These are phyloP conservation scores for Simplicillium aogashimaense DNA, from an alignment of 2,329 filamentous ascomycete species.

Conservation along the genomic window DNA sequence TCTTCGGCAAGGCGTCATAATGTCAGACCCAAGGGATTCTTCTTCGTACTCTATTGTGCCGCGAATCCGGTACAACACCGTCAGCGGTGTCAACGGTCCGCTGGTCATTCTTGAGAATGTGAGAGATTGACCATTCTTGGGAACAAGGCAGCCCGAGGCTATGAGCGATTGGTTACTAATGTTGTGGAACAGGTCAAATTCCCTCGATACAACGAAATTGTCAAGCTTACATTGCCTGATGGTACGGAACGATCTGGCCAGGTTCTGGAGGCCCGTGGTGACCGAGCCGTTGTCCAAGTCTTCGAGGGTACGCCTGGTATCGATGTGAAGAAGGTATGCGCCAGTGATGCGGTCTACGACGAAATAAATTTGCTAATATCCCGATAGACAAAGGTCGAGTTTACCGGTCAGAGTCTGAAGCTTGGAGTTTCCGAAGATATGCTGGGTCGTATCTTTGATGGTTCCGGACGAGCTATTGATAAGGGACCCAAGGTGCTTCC, in stretches of 20 bases:
- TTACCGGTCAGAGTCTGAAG: constrained; percentile 94
- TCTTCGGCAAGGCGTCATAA: constrained; percentile 17
- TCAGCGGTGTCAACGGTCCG: constrained; percentile 94
- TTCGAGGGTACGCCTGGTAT: constrained; percentile 96
- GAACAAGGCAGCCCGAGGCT: neutral
- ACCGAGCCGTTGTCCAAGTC: constrained; percentile 91
- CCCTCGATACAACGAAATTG: constrained; percentile 95
- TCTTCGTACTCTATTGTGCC: constrained; percentile 51
- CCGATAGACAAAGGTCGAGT: constrained; percentile 83
- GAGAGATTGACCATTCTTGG: constrained; percentile 8
- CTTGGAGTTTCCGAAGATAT: constrained; percentile 99
- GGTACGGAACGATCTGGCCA: constrained; percentile 89
- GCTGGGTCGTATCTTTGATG: constrained; percentile 97
- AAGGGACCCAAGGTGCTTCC: constrained; percentile 97
- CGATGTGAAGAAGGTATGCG: constrained; percentile 90
- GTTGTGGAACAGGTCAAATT: constrained; percentile 70
- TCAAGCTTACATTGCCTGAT: constrained; percentile 90
- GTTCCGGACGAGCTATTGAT: constrained; percentile 94
- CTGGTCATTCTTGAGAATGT: constrained; percentile 97
- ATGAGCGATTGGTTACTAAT: neutral
- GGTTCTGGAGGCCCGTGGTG: constrained; percentile 93
- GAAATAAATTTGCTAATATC: constrained; percentile 13
- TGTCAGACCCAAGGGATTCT: constrained; percentile 48
- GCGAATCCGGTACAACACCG: constrained; percentile 88
- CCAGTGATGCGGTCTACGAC: neutral